Conservation (phyloP, 2,329 filamentous ascomycete species). For the Pseudovirgaria hyperparasitica region DNA sequence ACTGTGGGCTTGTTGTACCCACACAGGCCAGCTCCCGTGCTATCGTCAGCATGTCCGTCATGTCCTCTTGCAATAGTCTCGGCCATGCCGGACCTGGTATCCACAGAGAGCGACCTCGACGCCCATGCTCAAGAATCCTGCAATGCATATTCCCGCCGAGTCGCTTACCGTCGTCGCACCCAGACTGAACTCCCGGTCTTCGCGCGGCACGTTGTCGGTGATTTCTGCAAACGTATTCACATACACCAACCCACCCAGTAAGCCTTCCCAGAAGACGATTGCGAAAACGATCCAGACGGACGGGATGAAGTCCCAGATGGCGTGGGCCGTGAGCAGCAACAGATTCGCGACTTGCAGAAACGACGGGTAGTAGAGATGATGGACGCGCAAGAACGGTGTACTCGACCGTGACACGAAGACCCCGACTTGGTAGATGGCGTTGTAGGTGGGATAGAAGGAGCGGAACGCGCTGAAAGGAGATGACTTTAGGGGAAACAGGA, state of each 20-base stretch:
- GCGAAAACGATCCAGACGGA: constrained; percentile 75
- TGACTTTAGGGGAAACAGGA: constrained; percentile 67
- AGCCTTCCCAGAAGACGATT: constrained; percentile 85
- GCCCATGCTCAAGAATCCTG: constrained; percentile 69
- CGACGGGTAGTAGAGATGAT: constrained; percentile 68
- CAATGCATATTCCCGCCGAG: constrained; percentile 78
- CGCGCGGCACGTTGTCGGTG: constrained; percentile 61
- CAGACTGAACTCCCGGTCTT: constrained; percentile 82
- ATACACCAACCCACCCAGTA: constrained; percentile 84
- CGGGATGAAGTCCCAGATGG: constrained; percentile 69
- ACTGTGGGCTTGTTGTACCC: too few species aligned
- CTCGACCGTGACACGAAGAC: constrained; percentile 92
- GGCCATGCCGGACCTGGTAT: constrained; percentile 72
- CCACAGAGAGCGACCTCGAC: constrained; percentile 72
- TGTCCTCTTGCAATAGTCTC: constrained; percentile 39
- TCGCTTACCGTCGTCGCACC: constrained; percentile 87
- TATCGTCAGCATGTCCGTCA: too few species aligned
- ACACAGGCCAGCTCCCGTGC: too few species aligned
- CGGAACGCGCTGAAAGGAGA: constrained; percentile 73
- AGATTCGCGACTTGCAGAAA: constrained; percentile 74
- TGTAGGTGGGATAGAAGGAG: constrained; percentile 89
- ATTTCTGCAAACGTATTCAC: constrained; percentile 95
- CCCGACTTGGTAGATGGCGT: constrained; percentile 85
- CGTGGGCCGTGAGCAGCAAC: constrained; percentile 58
- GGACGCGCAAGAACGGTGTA: constrained; percentile 73